Percentiles rank a stretch among this genome's conserved stretches.
phyloP scores from a whole-genome alignment of 192 early-diverging fungal genomes.

The Allomyces macrogynus region DNA sequence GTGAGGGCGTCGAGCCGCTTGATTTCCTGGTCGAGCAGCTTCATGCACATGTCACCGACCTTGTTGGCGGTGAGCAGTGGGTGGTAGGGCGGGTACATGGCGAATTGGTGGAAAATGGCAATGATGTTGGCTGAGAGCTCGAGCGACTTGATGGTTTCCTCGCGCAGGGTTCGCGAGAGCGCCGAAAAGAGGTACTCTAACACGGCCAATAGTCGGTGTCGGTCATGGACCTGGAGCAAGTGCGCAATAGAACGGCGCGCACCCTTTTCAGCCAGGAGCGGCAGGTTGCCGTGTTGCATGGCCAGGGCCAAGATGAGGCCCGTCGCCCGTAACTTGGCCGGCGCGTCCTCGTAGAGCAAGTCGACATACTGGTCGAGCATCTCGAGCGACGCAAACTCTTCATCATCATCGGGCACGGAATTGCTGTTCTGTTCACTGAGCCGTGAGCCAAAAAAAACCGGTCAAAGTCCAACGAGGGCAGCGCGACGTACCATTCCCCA shows the following conservation, averaged over 20 bases:
- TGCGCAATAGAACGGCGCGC: not conserved
- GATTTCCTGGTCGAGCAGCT: conserved; percentile 14
- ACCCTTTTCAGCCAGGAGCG: not conserved
- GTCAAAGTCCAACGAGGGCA: too few relatives aligned
- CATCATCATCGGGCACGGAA: not conserved
- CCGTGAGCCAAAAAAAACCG: too few relatives aligned
- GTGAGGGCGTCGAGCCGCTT: too few relatives aligned
- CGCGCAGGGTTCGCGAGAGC: conserved; percentile 29
- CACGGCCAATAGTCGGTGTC: not conserved
- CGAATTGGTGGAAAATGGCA: conserved; percentile 34
- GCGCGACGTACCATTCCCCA: too few relatives aligned
- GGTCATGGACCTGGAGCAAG: not conserved
- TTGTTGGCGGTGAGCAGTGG: conserved; percentile 30
- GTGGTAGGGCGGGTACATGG: conserved; percentile 29
- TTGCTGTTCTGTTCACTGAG: too few relatives aligned
- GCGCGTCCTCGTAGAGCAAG: conserved; percentile 7
- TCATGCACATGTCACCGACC: conserved; percentile 35
- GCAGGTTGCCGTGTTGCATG: not conserved
- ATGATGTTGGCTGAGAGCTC: conserved; percentile 35
- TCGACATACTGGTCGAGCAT: conserved; percentile 4
- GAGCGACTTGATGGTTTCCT: conserved; percentile 26
- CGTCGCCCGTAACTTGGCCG: conserved; percentile 4
- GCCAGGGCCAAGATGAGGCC: not conserved
- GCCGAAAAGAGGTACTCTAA: conserved; percentile 17
- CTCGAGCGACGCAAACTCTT: conserved; percentile 1